These are phyloP conservation scores for Trichomonas vaginalis DNA, from an alignment of 208 protist genomes.

Conservation along the genomic window DNA sequence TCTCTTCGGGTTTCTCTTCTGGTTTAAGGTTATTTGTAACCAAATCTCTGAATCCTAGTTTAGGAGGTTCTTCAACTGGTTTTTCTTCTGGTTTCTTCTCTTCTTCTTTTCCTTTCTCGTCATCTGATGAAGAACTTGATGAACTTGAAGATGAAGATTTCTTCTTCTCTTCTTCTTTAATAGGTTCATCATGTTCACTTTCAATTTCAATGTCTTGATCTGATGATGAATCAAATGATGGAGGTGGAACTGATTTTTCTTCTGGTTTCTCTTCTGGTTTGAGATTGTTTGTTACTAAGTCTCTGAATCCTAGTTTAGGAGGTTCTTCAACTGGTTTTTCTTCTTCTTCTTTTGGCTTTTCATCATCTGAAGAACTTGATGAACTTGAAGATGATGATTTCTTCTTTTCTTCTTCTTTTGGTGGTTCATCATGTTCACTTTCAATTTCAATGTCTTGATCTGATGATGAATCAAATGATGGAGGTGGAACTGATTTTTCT, in stretches of 20 bases:
- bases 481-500: neutral
- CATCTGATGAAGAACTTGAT: too few species aligned
- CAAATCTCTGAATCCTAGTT: neutral
- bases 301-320: too few species aligned
- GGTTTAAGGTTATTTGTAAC: neutral
- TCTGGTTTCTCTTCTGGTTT: too few species aligned
- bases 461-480: neutral
- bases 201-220: neutral
- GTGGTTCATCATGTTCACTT: neutral
- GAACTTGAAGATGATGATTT: too few species aligned
- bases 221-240: neutral
- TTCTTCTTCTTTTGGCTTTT: too few species aligned
- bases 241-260: neutral
- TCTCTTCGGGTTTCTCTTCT: neutral
- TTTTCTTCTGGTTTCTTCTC: neutral
- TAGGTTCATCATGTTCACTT: neutral
- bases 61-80: neutral
- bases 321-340: neutral
- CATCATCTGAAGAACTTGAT: too few species aligned
- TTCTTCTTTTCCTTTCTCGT: too few species aligned
- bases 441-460: neutral
- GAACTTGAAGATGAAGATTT: neutral
- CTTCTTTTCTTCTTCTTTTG: neutral
- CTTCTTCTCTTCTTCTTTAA: neutral
- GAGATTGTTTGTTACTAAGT: too few species aligned